A percentile compares a stretch with the other conserved stretches of the same genome.
Evolutionary conservation across 495 filamentous ascomycete species (phyloP).

Genomic region (Aspergillus taichungensis): DNA sequence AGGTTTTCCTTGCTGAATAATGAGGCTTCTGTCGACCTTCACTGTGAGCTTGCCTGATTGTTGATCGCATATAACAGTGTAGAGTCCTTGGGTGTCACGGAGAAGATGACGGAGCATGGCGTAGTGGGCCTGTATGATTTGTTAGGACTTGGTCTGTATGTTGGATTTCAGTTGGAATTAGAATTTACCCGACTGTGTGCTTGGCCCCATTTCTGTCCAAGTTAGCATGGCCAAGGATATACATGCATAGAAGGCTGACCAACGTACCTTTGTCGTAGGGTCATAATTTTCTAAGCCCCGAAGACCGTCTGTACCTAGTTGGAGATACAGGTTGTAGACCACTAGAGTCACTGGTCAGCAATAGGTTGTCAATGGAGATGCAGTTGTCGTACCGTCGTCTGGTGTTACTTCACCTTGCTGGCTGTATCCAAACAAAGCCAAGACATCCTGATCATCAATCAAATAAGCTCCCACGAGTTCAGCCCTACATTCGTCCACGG

Average conservation of each 20-base stretch:
- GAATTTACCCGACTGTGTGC: slow-evolving; percentile 32
- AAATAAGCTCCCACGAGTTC: slow-evolving; percentile 36
- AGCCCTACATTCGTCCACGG: slow-evolving; percentile 42
- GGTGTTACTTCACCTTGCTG: slow-evolving; percentile 19
- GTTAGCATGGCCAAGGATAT: not conserved
- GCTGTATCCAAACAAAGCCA: slow-evolving; percentile 29
- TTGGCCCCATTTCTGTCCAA: slow-evolving; percentile 34
- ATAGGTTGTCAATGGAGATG: not conserved
- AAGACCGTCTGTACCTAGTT: slow-evolving; percentile 37
- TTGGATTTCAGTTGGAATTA: not conserved
- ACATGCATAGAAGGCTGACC: not conserved
- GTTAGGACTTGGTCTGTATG: not conserved
- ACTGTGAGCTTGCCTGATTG: slow-evolving; percentile 17
- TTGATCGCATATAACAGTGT: slow-evolving; percentile 16
- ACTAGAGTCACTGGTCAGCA: slow-evolving; percentile 17
- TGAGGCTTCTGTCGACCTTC: slow-evolving; percentile 25
- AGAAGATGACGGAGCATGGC: slow-evolving; percentile 32
- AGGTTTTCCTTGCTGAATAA: slow-evolving; percentile 28
- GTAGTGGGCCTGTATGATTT: slow-evolving; percentile 30
- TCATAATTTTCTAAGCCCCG: slow-evolving; percentile 36
- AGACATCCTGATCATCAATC: slow-evolving; percentile 29
- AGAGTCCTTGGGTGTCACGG: slow-evolving; percentile 20
- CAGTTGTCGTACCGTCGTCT: slow-evolving; percentile 17
- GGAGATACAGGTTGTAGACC: slow-evolving; percentile 35
- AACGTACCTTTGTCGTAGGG: slow-evolving; percentile 22